Evolutionary conservation across 2,329 filamentous ascomycete species (phyloP), one percentile per base, ranked within the genome.

Genomic region (Neurospora sp.): DNA sequence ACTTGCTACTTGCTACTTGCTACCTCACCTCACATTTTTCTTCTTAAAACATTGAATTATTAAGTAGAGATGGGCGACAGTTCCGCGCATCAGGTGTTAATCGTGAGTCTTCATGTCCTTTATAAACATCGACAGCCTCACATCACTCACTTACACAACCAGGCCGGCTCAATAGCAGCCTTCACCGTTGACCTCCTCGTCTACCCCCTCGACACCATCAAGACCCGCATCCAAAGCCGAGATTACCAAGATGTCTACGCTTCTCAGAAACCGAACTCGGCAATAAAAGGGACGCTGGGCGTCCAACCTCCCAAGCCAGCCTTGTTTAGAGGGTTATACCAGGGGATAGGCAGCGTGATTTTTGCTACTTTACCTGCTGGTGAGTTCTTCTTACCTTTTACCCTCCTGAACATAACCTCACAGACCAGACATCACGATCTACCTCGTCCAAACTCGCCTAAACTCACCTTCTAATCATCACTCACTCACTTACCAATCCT

Each of bases 151-250:
- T 52, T 15, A 19, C 5, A 52, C 38, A 3, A 17, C 58, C 33
- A 96, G 92, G 93, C 93, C 66, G 93, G 93, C 70, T 93, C 93
- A 69, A 86, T 91, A 69, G 93, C 93, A 73, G 94, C 93, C 36
- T 93, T 97, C 78, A 90, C 91, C 1, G 91, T 97, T 70, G 93
- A 97, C 79, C 83, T 96, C 67, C 83, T 97, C 17, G 87, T 97
- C 42, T 97, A 96, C 76, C 94, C 93, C 0, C 84, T 97, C 17
- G 94, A 97, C 78, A 97, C 93, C 0, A 84, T 97, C 76, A 97
- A 97, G 78, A 97, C 93, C 8, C 87, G 93, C 10, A 86, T 93
- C 67, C 93, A 97, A 78, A 93, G 90, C 68, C 90, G 89, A 13
- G 87, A 93, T 75, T 96, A 93, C 80, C 82, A 87, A 43, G 85